A percentile compares a stretch with the other conserved stretches of the same genome.
Evolutionary conservation across 1,284 basidiomycete species (phyloP).

Genomic region (Cronartium quercuum): DNA sequence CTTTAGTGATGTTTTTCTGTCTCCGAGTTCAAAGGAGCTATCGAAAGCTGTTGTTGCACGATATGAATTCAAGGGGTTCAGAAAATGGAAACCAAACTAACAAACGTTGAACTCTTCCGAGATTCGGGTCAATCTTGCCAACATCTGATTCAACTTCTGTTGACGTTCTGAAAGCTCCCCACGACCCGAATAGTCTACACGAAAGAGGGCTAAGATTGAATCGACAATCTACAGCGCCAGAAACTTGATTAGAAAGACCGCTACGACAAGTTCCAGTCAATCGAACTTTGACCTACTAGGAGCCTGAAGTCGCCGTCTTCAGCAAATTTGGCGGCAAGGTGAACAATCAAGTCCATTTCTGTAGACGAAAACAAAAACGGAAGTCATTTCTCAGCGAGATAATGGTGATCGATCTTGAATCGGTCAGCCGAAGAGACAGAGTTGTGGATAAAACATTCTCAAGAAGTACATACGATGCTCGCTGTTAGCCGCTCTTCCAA

Average conservation of each 20-base stretch:
- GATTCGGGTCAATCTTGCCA: conserved; percentile 80
- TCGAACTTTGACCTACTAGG: conserved; percentile 54
- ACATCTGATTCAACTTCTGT: conserved; percentile 65
- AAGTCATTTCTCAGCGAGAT: background rate
- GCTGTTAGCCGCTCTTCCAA: conserved; percentile 46
- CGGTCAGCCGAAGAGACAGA: background rate
- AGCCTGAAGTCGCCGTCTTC: conserved; percentile 51
- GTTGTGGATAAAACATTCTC: too few species aligned
- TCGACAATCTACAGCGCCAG: conserved; percentile 64
- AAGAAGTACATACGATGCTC: background rate
- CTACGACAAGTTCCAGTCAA: background rate
- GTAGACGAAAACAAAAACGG: background rate
- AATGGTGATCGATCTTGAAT: background rate
- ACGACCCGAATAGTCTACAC: conserved; percentile 78
- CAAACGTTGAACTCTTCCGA: conserved; percentile 77
- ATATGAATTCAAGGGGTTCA: background rate
- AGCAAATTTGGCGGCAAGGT: conserved; percentile 58
- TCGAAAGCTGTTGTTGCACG: too few species aligned
- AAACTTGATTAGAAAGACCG: background rate
- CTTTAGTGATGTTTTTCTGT: conserved; percentile 50
- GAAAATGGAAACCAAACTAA: conserved; percentile 7
- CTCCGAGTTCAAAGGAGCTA: too few species aligned
- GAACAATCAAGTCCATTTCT: conserved; percentile 79
- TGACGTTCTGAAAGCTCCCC: conserved; percentile 87
- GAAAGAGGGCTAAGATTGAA: conserved; percentile 88